Percentiles rank a stretch among this genome's conserved stretches.
phyloP scores from a whole-genome alignment of 2,329 filamentous ascomycete genomes.

The Trichothecium roseum region DNA sequence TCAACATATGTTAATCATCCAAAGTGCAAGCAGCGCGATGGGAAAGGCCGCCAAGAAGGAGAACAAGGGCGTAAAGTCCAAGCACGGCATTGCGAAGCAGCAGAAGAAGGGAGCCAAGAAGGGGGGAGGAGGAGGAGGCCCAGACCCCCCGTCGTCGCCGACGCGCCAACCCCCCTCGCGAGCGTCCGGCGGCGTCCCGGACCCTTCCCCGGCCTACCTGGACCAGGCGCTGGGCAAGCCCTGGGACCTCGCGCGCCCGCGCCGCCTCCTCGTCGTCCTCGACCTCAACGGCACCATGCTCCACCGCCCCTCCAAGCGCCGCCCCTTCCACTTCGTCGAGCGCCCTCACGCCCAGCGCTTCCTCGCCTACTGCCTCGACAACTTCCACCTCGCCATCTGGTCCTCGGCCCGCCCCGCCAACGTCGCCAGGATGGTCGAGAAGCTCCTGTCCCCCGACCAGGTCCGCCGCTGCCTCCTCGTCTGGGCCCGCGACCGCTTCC shows the following conservation, averaged over 20 bases:
- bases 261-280: conserved; percentile 68
- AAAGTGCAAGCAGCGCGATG: too few species aligned
- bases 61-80: too few species aligned
- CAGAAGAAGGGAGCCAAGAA: too few species aligned
- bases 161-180: neutral
- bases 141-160: neutral
- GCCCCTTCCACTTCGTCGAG: conserved; percentile 42
- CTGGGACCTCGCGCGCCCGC: conserved; percentile 30
- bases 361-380: conserved; percentile 60
- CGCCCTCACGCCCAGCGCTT: conserved; percentile 63
- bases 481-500: conserved; percentile 72
- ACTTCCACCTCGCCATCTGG: conserved; percentile 81
- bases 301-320: conserved; percentile 47
- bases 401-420: conserved; percentile 72
- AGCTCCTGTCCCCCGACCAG: conserved; percentile 49
- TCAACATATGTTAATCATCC: too few species aligned
- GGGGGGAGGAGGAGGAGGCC: too few species aligned
- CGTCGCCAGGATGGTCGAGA: conserved; percentile 55
- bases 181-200: conserved; percentile 48
- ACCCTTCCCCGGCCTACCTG: conserved; percentile 53
- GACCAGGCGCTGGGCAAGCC: conserved; percentile 34
- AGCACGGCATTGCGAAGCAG: too few species aligned
- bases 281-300: conserved; percentile 92
- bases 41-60: too few species aligned
- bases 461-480: conserved; percentile 49